Percentiles rank a stretch among this genome's conserved stretches.
These are phyloP conservation scores for Byssothecium circinans DNA, from an alignment of 2,329 filamentous ascomycete genomes.

Conservation along the genomic window DNA sequence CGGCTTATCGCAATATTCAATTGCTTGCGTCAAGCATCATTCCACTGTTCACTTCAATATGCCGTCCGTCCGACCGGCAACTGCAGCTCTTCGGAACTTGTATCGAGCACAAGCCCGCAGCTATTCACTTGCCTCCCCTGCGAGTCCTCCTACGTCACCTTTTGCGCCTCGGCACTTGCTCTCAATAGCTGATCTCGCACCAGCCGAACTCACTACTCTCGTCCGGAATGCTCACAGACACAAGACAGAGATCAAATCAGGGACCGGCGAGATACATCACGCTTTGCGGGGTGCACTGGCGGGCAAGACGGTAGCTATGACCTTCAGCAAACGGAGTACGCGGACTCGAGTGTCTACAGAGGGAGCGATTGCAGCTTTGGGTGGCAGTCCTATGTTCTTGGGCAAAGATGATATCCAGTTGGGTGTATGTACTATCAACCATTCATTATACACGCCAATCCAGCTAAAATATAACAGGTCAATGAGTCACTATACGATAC, in stretches of 20 bases:
- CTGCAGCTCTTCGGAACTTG: conserved; percentile 35
- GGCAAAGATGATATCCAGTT: conserved; percentile 96
- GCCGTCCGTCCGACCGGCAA: conserved; percentile 34
- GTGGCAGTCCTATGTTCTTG: conserved; percentile 94
- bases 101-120: conserved; percentile 25
- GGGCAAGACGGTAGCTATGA: conserved; percentile 86
- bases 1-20: conserved; percentile 12
- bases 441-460: background rate
- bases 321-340: conserved; percentile 95
- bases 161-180: conserved; percentile 81
- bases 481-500: conserved; percentile 97
- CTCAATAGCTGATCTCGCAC: conserved; percentile 83
- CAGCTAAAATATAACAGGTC: conserved; percentile 53
- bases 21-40: conserved; percentile 7
- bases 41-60: conserved; percentile 24
- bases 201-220: conserved; percentile 76
- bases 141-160: conserved; percentile 53
- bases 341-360: conserved; percentile 93
- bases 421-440: conserved; percentile 60
- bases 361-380: conserved; percentile 82
- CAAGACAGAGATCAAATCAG: conserved; percentile 75
- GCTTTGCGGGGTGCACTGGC: conserved; percentile 64
- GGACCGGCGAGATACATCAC: conserved; percentile 57
- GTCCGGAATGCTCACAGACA: conserved; percentile 78
- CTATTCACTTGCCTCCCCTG: conserved; percentile 34